Base-by-base conservation (phyloP, 192 early-diverging fungal species). In the Linnemannia exigua region DNA sequence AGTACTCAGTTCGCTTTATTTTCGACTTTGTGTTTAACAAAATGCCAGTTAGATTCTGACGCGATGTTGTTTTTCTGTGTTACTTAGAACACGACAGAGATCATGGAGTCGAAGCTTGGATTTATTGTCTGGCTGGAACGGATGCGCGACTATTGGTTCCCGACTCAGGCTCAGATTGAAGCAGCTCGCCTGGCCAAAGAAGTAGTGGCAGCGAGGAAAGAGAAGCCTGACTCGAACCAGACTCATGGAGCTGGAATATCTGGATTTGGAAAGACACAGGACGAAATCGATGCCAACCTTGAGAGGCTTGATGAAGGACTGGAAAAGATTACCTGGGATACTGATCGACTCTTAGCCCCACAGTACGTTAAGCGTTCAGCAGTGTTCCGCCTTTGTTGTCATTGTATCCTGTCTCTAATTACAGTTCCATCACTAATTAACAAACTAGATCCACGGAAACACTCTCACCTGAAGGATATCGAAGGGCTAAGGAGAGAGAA, bases 271-370 rank as follows among this genome's bases (percentile, higher is more conserved):
- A 85, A 79, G 61, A 72, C 74, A 2, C 83, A 85, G 52, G 83
- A 85, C 41, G 83, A 85, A 51, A 85, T 85, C 22, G 83, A 85
- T 38, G 77, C 83, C 14, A 79, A 67, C 31, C 74, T 85, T 3
- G 83, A 79, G 16, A 61, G 83, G 5, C 68, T 85, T 1, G 83
- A 85, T 79, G 77, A 73, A 12, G 83, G 74, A 3, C 69, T 85
- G 28, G 83, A 85, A 72, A 85, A 79, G 69, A 85, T 85, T 67
- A 76, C 83, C 11, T 85, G 83, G 83, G 77, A 85, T 54, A 76
- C 47, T 44, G 75, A 82, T 5, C n/a, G 47, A 37, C 36, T 44
- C 44, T 17, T 58, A 0, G 80, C 72, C 31, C 58, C 68, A 33
- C 74, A 67, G 80, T 82, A 82, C 50, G 74, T 41, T 7, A 16